Evolutionary conservation across 306 rosid species (phyloP), one percentile per base, ranked within the genome.

Genomic region (Vigna nakashimae): DNA sequence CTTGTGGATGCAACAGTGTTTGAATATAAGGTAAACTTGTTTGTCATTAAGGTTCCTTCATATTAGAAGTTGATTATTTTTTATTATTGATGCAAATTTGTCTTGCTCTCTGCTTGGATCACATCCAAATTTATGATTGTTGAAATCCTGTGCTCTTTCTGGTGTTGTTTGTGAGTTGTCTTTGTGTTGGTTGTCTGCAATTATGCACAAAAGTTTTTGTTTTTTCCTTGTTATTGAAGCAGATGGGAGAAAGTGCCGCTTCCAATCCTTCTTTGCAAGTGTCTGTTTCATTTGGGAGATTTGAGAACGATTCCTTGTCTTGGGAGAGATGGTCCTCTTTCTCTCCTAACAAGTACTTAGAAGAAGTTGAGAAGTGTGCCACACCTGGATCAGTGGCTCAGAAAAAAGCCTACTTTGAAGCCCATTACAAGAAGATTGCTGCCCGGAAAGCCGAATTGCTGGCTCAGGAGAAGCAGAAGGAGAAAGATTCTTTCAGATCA

Each of bases 271-370:
- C 74, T 43, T 71, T 95, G 82, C 97, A 95, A 79, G 94, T 91
- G 79, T 95, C 98, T 22, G 90, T 95, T 79, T 95, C 98, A 1
- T 95, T 95, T 72, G 98, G 98, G 45, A 86, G 93, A 79, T 95
- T 95, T 78, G 98, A 91, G 91, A 92, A 87, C 69, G 98, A 92
- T 82, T 85, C 96, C 6, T 82, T 95, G 71, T 91, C 98, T 43
- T 95, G 98, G 98, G 98, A 95, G 90, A 95, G 89, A 87, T 95
- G 97, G 97, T 95, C 98, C 5, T 69, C 98, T 48, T 95, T 95
- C 62, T 95, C 98, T 20, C 96, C 96, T 0, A 95, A 95, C 22
- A 95, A 89, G 91, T 95, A 95, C 79, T 82, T 95, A 82, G 98
- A 95, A 77, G 98, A 95, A 84, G 98, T 95, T 69, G 98, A 87